Conservation (phyloP, 2,329 filamentous ascomycete species). For the Colletotrichum agaves region DNA sequence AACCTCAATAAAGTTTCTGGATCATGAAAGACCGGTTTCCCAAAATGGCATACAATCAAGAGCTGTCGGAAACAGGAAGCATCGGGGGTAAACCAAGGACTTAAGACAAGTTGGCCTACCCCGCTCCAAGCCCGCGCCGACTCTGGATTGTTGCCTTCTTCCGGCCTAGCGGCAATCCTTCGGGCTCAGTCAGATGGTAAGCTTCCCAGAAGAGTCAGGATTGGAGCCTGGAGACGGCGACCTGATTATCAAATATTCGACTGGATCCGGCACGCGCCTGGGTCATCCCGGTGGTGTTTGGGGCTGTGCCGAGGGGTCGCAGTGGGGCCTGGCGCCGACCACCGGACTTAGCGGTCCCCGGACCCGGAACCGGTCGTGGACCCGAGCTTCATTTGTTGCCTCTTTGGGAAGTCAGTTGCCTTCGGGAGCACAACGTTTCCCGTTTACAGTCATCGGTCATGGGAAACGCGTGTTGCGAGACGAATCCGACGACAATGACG, state of each 20-base stretch:
- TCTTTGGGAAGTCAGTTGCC: neutral
- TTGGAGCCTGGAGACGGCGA: no score
- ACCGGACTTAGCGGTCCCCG: neutral
- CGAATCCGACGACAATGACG: no score
- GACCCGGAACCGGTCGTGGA: neutral
- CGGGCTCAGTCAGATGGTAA: neutral
- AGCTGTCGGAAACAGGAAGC: neutral
- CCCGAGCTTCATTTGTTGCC: neutral
- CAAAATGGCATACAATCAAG: slow-evolving; percentile 15
- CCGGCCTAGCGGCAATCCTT: slow-evolving; percentile 6
- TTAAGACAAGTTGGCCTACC: neutral
- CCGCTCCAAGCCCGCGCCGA: neutral
- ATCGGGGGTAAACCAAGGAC: neutral
- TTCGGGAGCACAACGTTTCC: no score
- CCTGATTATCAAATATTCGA: no score
- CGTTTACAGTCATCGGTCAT: no score
- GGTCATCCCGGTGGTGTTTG: neutral
- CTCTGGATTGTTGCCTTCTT: slow-evolving; percentile 29
- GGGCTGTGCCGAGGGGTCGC: neutral
- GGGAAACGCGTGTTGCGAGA: no score
- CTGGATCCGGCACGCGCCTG: no score
- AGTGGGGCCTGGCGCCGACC: neutral
- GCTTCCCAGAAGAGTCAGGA: neutral
- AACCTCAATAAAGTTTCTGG: neutral
- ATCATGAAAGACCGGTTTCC: neutral